Base-by-base conservation (phyloP, 208 protist species). In the Trypanosoma cruzi region DNA sequence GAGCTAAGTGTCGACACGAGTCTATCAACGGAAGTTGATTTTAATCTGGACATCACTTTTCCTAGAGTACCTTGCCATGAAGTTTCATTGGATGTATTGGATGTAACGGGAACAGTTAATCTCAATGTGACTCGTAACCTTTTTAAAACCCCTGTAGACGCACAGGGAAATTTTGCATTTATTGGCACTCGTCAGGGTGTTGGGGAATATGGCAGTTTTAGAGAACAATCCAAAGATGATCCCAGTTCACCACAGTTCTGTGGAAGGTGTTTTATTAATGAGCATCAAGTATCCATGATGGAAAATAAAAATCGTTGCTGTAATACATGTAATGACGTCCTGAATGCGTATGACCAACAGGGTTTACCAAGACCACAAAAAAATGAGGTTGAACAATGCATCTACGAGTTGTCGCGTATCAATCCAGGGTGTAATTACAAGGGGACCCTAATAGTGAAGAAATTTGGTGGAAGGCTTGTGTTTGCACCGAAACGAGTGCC, bases 11-110 rank as follows among this genome's bases (percentile, higher is more conserved):
- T 95, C 29, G 89, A 94, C 64, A 76, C 69, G 14, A 71, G 55
- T 22, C 37, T 71, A 46, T 63, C 72, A 18, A 74, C 79, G 16
- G 71, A 88, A 55, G 82, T 95, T 66, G 53, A 58, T 2, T 75
- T 97, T 13, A 79, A 97, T 57, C 75, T 97, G 22, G 86, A 97
- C 54, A 82, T 97, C 28, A 77, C 76, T 28, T 95, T 97, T 57
- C 88, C 88, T 2, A 58, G 55, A 22, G 69, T 90, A 7, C 54
- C 50, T 1, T 97, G 92, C 60, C 63, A 94, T 63, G 71, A 77
- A 20, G 65, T 95, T n/a, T 91, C 75, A 37, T 49, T 97, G 5
- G 86, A 93, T 68, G 64, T 88, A 13, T 58, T 92, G 26, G 92
- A 97, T 65, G 79, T 75, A 5, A 79, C 73, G 28, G 89, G 81